Evolutionary conservation across 495 filamentous ascomycete species (phyloP), one percentile per base, ranked within the genome.

Genomic region (Neurospora cerealis): DNA sequence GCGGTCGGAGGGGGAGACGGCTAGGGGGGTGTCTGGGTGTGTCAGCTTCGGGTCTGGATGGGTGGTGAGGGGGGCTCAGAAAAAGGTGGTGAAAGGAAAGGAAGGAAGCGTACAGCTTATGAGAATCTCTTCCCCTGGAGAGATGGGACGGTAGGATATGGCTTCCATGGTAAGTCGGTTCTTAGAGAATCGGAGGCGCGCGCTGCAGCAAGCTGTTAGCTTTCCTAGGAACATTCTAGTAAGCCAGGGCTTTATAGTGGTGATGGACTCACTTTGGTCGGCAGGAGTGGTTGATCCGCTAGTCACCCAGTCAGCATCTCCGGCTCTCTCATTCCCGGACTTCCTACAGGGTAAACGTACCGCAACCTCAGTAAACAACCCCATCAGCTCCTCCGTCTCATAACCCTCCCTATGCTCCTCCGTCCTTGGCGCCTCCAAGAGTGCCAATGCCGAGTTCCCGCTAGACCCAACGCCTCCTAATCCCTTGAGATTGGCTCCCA

Each of bases 251-350:
- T 1, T 42, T 6, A 38, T 11, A 19, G 15, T 69, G 2, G 38
- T 21, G 41, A 24, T n/a, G 46, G 46, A 75, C 83, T 80, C 74
- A 85, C 83, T 84, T 86, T 70, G 84, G 83, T 8, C 75, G 75
- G 46, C 83, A 84, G 1, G 80, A 80, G 54, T 86, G 83, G 71
- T 85, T 86, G 28, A 85, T 78, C 66, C 84, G 79, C 84, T 84
- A 17, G 2, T 8, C 17, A 10, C 10, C 54, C 48, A 74, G 75
- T 71, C 15, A 71, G 70, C 60, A n/a, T 36, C 11, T 39, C 41
- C 48, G 32, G 34, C 19, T 19, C 19, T 46, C 3, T n/a, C 42
- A n/a, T 4, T 9, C 9, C 40, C 2, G 19, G 38, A 37, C 21
- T 13, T 17, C 21, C 28, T 40, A 19, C 4, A 42, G 21, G 4